Evolutionary conservation across 768 basidiomycete genomes (phyloP).

Genomic region (Lentinula sp.): DNA sequence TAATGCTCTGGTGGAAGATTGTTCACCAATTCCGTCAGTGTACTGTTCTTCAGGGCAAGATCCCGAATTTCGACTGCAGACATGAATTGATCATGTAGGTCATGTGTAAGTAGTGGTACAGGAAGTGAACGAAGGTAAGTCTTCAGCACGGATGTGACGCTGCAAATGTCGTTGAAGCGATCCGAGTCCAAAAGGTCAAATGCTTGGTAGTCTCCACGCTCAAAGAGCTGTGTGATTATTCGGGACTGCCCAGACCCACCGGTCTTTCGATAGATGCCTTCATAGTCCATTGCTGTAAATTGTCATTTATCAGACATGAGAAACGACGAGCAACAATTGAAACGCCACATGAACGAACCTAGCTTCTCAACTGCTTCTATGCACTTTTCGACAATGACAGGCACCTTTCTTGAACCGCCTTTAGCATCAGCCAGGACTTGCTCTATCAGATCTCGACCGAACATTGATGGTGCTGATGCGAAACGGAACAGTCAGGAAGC

Average conservation of each 20-base stretch:
- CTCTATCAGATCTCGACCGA: slow-evolving; percentile 82
- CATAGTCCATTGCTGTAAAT: slow-evolving; percentile 39
- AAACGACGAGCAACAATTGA: background rate
- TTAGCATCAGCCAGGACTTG: slow-evolving; percentile 70
- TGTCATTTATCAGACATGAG: background rate
- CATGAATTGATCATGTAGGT: slow-evolving; percentile 88
- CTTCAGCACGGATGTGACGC: slow-evolving; percentile 94
- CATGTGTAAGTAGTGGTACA: slow-evolving; percentile 83
- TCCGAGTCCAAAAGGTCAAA: slow-evolving; percentile 87
- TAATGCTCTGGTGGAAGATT: slow-evolving; percentile 86
- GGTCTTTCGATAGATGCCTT: slow-evolving; percentile 97
- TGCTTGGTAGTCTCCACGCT: slow-evolving; percentile 80
- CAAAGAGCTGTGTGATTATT: slow-evolving; percentile 90
- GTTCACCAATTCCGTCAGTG: slow-evolving; percentile 62
- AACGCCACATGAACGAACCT: slow-evolving; percentile 42
- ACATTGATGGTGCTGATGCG: slow-evolving; percentile 75
- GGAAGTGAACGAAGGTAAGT: slow-evolving; percentile 94
- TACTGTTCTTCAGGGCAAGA: slow-evolving; percentile 45
- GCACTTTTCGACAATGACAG: slow-evolving; percentile 92
- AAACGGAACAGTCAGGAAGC: background rate
- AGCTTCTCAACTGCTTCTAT: slow-evolving; percentile 87
- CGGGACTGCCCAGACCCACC: slow-evolving; percentile 92
- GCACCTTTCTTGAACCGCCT: slow-evolving; percentile 59
- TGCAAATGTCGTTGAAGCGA: slow-evolving; percentile 95
- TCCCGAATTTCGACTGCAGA: slow-evolving; percentile 69